These are phyloP conservation scores for Populus simonii DNA, from an alignment of 345 rosid species.

Conservation along the genomic window DNA sequence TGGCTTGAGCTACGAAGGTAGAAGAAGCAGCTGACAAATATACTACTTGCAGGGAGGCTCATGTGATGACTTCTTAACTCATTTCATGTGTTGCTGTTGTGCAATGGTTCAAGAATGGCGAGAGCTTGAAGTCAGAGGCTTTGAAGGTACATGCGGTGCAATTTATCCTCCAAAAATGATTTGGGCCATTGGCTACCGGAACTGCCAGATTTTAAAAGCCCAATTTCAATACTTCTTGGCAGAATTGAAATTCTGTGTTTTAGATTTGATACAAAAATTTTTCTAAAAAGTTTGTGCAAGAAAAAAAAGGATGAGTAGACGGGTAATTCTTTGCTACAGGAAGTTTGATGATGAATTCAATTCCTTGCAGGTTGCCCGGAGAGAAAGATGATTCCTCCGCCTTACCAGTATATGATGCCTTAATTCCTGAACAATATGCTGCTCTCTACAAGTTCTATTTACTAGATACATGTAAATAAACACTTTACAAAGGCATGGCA, in stretches of 20 bases:
- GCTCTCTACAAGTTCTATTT: neutral
- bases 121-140: conserved; percentile 27
- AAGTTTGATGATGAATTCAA: neutral
- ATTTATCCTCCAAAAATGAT: neutral
- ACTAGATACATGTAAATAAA: neutral
- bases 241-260: neutral
- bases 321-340: too few relatives aligned
- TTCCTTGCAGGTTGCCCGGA: conserved; percentile 29
- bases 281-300: too few relatives aligned
- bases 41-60: conserved; percentile 15
- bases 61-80: conserved; percentile 30
- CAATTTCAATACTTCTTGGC: neutral
- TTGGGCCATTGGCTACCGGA: too few relatives aligned
- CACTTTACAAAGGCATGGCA: neutral
- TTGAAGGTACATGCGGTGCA: conserved; percentile 6
- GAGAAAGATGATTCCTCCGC: conserved; percentile 40
- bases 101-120: conserved; percentile 39
- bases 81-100: conserved; percentile 33
- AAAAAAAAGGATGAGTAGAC: too few relatives aligned
- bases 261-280: too few relatives aligned
- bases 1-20: too few relatives aligned
- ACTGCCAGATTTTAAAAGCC: too few relatives aligned
- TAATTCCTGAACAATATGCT: neutral
- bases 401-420: conserved; percentile 40
- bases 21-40: too few relatives aligned